Evolutionary conservation across 257 asterid species (phyloP), one percentile per base, ranked within the genome.

Genomic region (Orobanche coerulescens): DNA sequence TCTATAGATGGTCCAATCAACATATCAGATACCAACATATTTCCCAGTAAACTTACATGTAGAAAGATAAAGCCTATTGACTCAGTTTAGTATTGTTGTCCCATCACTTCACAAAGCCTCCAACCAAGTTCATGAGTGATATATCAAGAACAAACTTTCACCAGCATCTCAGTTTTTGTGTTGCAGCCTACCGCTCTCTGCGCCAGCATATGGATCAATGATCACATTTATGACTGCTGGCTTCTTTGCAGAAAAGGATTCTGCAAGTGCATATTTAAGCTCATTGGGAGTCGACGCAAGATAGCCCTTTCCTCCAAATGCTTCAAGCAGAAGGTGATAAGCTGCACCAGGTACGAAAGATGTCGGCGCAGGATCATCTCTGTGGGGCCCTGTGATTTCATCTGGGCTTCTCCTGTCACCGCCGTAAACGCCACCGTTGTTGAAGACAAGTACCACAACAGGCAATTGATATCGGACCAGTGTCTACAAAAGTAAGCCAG

Each of bases 261-360:
- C 79, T 25, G 70, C 12, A 50, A 91, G 96, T 31, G 96, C 96
- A 25, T 79, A 74, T 73, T 71, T 82, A 6, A 91, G 94, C 67
- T 87, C 96, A 57, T 81, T 94, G 0, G 94, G 96, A 23, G 96
- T 90, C 30, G 79, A 75, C 14, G 70, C 87, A 19, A 87, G 89
- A 74, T 87, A 87, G 5, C 96, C 97, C 63, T 85, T 90, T 16
- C 95, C 96, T 11, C 96, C 95, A 19, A 91, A 91, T 70, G 97
- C 95, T 67, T 87, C 86, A 16, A 82, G 61, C 26, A 91, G 82
- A 30, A 73, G 52, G 76, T 90, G 96, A 73, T 91, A 91, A 5
- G 86, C 82, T 25, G 96, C 95, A 23, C 81, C 85, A 1, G 94
- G 94, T n/a, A 91, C 95, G 61, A 90, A 91, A 52, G 95, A 87